These are phyloP conservation scores for Podaxis sp. DNA, from an alignment of 768 basidiomycete genomes.

Conservation along the genomic window DNA sequence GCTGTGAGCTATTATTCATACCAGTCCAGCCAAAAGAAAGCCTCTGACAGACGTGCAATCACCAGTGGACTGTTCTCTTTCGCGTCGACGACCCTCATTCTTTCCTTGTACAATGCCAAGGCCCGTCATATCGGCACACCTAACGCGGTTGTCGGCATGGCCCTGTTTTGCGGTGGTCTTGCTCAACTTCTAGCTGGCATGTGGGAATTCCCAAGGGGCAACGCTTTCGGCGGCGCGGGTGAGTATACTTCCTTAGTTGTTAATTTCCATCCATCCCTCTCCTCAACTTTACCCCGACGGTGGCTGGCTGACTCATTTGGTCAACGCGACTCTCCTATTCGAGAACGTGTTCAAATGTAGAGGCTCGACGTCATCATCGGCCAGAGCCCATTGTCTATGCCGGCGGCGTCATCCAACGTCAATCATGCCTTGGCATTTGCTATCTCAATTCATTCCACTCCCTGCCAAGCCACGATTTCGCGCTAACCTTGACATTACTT, in stretches of 20 bases:
- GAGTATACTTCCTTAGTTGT: slow-evolving; percentile 28
- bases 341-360: background rate
- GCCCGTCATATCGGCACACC: slow-evolving; percentile 53
- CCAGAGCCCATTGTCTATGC: background rate
- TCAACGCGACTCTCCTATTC: background rate
- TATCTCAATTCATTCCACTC: background rate
- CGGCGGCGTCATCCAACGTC: background rate
- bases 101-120: slow-evolving; percentile 71
- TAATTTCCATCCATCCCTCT: background rate
- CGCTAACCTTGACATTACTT: background rate
- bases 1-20: slow-evolving; percentile 35
- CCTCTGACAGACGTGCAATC: slow-evolving; percentile 4
- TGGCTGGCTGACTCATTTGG: background rate
- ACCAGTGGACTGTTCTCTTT: slow-evolving; percentile 77
- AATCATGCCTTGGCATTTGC: background rate
- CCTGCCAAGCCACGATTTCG: background rate
- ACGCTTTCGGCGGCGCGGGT: slow-evolving; percentile 75
- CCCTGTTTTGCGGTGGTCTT: slow-evolving; percentile 80
- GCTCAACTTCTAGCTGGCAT: slow-evolving; percentile 86
- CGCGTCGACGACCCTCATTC: slow-evolving; percentile 79
- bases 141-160: slow-evolving; percentile 85
- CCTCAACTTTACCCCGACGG: background rate
- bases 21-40: slow-evolving; percentile 10
- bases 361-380: background rate
- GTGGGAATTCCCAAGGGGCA: slow-evolving; percentile 79